A percentile compares a stretch with the other conserved stretches of the same genome.
Conservation (phyloP, 495 filamentous ascomycete genomes). For the Aspergillus nidulans region DNA sequence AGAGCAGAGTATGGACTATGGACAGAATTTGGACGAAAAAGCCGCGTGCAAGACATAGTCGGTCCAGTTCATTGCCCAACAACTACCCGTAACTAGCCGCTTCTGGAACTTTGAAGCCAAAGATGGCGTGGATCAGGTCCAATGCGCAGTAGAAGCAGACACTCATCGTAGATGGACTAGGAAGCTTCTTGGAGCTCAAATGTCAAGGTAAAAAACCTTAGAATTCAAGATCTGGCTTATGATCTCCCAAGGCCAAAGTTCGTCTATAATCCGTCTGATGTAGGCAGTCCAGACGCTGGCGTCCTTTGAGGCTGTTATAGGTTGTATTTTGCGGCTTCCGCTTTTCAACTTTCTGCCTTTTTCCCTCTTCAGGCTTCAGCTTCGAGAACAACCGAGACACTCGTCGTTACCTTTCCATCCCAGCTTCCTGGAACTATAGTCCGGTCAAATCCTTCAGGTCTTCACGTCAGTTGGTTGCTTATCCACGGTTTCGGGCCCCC, state of each 20-base stretch:
- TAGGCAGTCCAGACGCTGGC: not conserved
- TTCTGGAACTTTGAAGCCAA: not conserved
- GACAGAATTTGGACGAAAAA: not conserved
- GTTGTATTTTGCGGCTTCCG: conserved; percentile 5
- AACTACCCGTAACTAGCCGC: conserved; percentile 7
- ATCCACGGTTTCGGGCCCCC: not conserved
- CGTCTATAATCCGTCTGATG: not conserved
- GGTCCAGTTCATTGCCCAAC: not conserved
- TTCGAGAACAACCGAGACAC: not conserved
- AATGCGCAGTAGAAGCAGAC: not conserved
- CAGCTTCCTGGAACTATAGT: not conserved
- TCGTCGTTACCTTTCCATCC: not conserved
- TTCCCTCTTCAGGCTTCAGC: not conserved
- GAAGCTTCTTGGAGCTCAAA: not conserved
- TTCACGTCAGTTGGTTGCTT: not conserved
- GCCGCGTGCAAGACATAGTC: not conserved
- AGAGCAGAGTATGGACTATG: not conserved
- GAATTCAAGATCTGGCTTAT: too few species aligned
- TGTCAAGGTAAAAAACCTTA: too few species aligned
- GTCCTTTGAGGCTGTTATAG: not conserved
- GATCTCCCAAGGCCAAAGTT: too few species aligned
- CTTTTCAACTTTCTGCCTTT: conserved; percentile 13
- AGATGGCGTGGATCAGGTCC: not conserved
- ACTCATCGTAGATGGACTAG: not conserved
- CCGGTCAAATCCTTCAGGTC: not conserved